These are phyloP conservation scores for Diaporthe citri DNA, from an alignment of 2,329 filamentous ascomycete genomes.

Conservation along the genomic window DNA sequence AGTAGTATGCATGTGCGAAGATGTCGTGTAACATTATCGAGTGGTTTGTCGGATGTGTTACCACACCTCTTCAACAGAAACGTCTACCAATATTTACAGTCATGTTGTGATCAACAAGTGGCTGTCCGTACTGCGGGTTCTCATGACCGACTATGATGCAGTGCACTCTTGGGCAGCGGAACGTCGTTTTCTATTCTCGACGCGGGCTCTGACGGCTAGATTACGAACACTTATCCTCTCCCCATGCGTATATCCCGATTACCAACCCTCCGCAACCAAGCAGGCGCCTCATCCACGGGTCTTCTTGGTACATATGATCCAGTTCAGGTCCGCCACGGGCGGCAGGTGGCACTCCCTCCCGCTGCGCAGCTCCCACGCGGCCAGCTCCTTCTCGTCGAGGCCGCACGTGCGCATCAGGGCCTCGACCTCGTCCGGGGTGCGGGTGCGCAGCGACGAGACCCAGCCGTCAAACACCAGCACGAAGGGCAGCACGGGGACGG, in stretches of 20 bases:
- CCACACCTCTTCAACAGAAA: background rate
- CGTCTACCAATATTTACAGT: background rate
- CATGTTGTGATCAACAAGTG: background rate
- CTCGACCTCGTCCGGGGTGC: conserved; percentile 75
- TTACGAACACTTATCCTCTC: background rate
- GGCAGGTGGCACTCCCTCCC: conserved; percentile 62
- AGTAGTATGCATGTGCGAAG: too few species aligned
- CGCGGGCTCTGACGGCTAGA: background rate
- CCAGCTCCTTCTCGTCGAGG: conserved; percentile 50
- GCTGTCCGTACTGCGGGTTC: background rate
- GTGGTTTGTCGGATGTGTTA: too few species aligned
- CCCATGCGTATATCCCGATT: background rate
- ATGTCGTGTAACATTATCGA: background rate
- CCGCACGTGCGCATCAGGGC: conserved; percentile 67
- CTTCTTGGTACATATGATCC: conserved; percentile 62
- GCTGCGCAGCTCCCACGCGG: conserved; percentile 62
- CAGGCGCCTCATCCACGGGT: background rate
- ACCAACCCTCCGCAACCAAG: background rate
- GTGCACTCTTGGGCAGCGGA: too few species aligned
- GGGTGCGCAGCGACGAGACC: conserved; percentile 75
- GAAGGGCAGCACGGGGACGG: conserved; percentile 75
- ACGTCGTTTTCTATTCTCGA: background rate
- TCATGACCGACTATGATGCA: background rate
- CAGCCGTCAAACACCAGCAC: conserved; percentile 78
- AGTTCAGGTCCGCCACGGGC: conserved; percentile 64